Conservation (phyloP, 495 filamentous ascomycete genomes). For the Halenospora varia region DNA sequence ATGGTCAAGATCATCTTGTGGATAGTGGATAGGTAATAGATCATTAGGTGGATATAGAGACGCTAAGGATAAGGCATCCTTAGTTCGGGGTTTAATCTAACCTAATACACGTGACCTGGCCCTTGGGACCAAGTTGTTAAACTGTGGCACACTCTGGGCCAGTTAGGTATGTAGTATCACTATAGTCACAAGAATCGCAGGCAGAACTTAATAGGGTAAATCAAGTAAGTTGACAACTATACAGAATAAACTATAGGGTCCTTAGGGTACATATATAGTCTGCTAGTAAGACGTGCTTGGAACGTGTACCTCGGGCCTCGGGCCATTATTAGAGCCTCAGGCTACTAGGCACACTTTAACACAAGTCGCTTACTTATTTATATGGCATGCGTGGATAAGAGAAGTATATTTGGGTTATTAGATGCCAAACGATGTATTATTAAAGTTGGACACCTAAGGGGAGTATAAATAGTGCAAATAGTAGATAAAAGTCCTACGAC, state of each 20-base stretch:
- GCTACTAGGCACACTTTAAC: too few species aligned
- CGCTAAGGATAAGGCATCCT: background rate
- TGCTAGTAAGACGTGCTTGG: too few species aligned
- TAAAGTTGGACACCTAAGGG: background rate
- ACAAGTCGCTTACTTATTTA: background rate
- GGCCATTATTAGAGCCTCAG: too few species aligned
- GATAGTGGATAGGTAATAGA: background rate
- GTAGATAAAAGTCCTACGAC: background rate
- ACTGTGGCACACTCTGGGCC: too few species aligned
- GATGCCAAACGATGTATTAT: background rate
- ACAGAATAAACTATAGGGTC: too few species aligned
- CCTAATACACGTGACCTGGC: background rate
- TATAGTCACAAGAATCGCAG: too few species aligned
- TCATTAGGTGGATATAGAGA: background rate
- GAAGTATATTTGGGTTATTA: background rate
- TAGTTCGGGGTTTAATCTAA: background rate
- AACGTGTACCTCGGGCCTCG: too few species aligned
- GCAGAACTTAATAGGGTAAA: too few species aligned
- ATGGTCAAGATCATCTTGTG: background rate
- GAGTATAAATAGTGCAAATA: too few species aligned
- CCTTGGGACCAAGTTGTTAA: background rate
- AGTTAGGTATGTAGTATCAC: too few species aligned
- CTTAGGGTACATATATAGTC: too few species aligned
- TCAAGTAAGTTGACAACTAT: too few species aligned
- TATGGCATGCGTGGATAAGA: background rate